A percentile compares a stretch with the other conserved stretches of the same genome.
These are phyloP conservation scores for Helianthus annuus DNA, from an alignment of 129 eudicot genomes.

Conservation along the genomic window HanXRQr2.0-SUNRISE NC_035446.2:111727571-111728070, in stretches of 20 bases:
- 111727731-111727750: slow-evolving; percentile 64
- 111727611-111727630: not conserved
- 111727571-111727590: slow-evolving; percentile 94
- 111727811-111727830: slow-evolving; percentile 87
- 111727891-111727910: slow-evolving; percentile 64
- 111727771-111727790: slow-evolving; percentile 70
- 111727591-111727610: slow-evolving; percentile 49
- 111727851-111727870: slow-evolving; percentile 72
- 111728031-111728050: slow-evolving; percentile 38
- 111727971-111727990: slow-evolving; percentile 54
- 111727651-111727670: not conserved
- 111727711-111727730: slow-evolving; percentile 89
- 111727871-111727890: slow-evolving; percentile 83
- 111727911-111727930: slow-evolving; percentile 76
- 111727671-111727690: not conserved
- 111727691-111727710: slow-evolving; percentile 56
- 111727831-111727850: slow-evolving; percentile 71
- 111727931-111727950: slow-evolving; percentile 69
- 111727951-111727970: slow-evolving; percentile 78
- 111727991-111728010: slow-evolving; percentile 14
- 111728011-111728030: slow-evolving; percentile 20
- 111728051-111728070: slow-evolving; percentile 86
- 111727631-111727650: not conserved
- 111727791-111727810: slow-evolving; percentile 79
- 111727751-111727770: slow-evolving; percentile 72